These are phyloP conservation scores for Phytophthora kernoviae DNA, from an alignment of 352 stramenopile species.

Conservation along the genomic window DNA sequence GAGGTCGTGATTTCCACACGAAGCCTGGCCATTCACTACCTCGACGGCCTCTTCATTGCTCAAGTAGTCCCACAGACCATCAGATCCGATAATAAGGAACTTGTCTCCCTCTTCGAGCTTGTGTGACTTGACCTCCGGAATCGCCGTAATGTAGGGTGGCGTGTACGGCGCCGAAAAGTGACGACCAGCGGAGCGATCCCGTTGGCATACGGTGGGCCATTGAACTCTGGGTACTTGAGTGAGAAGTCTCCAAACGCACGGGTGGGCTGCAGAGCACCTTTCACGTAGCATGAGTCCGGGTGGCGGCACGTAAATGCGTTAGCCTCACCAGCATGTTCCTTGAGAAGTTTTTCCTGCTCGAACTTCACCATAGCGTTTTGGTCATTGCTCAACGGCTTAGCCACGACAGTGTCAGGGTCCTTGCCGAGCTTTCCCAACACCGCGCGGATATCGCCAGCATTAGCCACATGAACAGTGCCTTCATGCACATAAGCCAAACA, in stretches of 20 bases:
- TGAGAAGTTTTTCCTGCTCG: conserved; percentile 87
- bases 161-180: conserved; percentile 91
- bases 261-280: conserved; percentile 90
- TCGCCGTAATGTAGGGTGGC: conserved; percentile 93
- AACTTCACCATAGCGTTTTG: conserved; percentile 91
- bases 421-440: conserved; percentile 68
- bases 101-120: conserved; percentile 82
- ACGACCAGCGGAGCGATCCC: conserved; percentile 84
- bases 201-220: conserved; percentile 79
- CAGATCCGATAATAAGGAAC: conserved; percentile 97
- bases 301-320: conserved; percentile 93
- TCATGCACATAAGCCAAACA: conserved; percentile 82
- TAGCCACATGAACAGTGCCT: conserved; percentile 85
- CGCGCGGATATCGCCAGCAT: conserved; percentile 85
- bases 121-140: conserved; percentile 81
- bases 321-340: conserved; percentile 86
- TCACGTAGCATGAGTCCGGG: conserved; percentile 93
- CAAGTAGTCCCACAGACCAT: conserved; percentile 98
- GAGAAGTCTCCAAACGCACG: conserved; percentile 92
- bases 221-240: conserved; percentile 95
- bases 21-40: conserved; percentile 78
- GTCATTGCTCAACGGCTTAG: conserved; percentile 87
- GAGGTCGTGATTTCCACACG: conserved; percentile 67
- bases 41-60: conserved; percentile 95
- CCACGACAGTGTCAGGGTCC: conserved; percentile 45